Evolutionary conservation across 805 yeast genomes (phyloP).

Genomic region (Starmerella tilneyi): DNA sequence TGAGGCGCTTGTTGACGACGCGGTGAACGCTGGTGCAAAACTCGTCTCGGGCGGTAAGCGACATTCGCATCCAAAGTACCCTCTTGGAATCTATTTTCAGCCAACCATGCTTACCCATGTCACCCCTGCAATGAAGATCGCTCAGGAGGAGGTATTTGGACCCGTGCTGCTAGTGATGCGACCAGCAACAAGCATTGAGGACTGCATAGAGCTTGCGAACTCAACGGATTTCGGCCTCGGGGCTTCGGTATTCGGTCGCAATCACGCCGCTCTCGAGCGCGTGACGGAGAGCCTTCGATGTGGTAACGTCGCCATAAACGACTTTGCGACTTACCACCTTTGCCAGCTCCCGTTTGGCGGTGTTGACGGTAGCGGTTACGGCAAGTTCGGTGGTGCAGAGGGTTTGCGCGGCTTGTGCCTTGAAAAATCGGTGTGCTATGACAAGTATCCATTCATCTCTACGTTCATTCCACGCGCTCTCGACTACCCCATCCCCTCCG

Average conservation of each 20-base stretch:
- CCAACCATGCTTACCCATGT: constrained; percentile 87
- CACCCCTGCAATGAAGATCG: constrained; percentile 62
- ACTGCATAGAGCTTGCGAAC: constrained; percentile 71
- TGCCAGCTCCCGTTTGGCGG: constrained; percentile 98
- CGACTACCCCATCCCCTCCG: constrained; percentile 82
- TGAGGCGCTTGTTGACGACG: constrained; percentile 58
- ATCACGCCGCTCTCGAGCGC: constrained; percentile 45
- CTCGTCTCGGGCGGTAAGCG: constrained; percentile 72
- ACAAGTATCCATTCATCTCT: constrained; percentile 57
- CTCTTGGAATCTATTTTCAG: constrained; percentile 85
- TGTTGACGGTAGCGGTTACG: constrained; percentile 82
- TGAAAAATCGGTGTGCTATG: constrained; percentile 80
- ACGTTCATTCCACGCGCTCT: constrained; percentile 81
- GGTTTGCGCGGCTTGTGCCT: constrained; percentile 84
- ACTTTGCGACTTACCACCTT: constrained; percentile 91
- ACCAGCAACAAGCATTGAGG: constrained; percentile 52
- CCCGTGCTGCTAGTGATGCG: constrained; percentile 70
- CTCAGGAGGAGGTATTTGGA: constrained; percentile 88
- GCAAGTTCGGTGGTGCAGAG: constrained; percentile 96
- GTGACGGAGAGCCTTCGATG: constrained; percentile 57
- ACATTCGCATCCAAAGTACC: constrained; percentile 79
- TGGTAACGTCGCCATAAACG: constrained; percentile 95
- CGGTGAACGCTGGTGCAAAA: constrained; percentile 72
- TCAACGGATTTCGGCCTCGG: constrained; percentile 85
- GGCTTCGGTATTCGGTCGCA: constrained; percentile 73